Percentiles rank a stretch among this genome's conserved stretches.
phyloP scores from a whole-genome alignment of 2,329 filamentous ascomycete species.

The Diaporthe citriasiana region DNA sequence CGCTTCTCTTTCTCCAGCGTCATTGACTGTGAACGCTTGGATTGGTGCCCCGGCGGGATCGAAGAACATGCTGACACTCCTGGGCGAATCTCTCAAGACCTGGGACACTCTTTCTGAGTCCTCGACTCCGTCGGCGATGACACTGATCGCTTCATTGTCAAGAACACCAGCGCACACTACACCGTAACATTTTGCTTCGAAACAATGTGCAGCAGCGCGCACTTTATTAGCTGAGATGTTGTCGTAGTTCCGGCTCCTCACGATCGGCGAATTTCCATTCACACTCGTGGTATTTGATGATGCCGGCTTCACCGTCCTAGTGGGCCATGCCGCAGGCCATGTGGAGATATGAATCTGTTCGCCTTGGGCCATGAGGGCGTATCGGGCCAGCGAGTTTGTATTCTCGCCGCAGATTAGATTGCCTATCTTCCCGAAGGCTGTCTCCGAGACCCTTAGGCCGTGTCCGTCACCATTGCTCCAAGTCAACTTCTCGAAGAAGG shows the following conservation, averaged over 20 bases:
- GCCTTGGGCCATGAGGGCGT: conserved; percentile 40
- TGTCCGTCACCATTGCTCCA: conserved; percentile 36
- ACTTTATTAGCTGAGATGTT: conserved; percentile 30
- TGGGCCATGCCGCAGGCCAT: conserved; percentile 39
- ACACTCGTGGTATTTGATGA: conserved; percentile 11
- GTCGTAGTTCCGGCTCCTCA: conserved; percentile 20
- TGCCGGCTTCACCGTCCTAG: conserved; percentile 27
- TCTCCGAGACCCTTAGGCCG: conserved; percentile 41
- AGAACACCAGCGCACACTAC: conserved; percentile 40
- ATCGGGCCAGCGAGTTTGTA: conserved; percentile 41
- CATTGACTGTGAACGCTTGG: conserved; percentile 10
- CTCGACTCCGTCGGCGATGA: conserved; percentile 13
- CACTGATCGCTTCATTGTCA: conserved; percentile 34
- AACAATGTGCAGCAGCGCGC: conserved; percentile 37
- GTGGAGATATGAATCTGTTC: conserved; percentile 43
- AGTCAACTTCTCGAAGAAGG: conserved; percentile 41
- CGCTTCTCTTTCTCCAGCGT: conserved; percentile 16
- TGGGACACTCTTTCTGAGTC: conserved; percentile 22
- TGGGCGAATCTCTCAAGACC: neutral
- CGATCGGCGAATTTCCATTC: neutral
- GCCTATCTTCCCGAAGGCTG: conserved; percentile 41
- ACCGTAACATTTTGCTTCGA: conserved; percentile 42
- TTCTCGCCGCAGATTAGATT: conserved; percentile 45
- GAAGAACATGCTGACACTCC: conserved; percentile 21
- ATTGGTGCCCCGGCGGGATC: conserved; percentile 5